Evolutionary conservation across 768 basidiomycete genomes (phyloP).

Genomic region (Phanerochaete sordida): DNA sequence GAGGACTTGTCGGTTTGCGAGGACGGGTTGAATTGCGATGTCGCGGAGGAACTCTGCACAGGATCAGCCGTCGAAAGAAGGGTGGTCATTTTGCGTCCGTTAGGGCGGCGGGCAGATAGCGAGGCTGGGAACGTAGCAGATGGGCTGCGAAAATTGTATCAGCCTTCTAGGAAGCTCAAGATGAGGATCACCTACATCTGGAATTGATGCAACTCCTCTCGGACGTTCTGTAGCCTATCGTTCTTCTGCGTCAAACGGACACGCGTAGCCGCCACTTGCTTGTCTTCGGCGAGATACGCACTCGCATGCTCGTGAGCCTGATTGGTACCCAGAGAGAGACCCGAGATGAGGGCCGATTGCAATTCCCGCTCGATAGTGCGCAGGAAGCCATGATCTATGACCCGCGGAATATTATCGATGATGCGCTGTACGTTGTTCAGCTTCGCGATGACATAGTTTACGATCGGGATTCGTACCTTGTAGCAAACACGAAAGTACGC

Average conservation of each 20-base stretch:
- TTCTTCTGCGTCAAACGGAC: constrained; percentile 6
- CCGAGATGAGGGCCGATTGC: not conserved
- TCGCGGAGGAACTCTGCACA: too few species aligned
- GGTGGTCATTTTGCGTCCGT: too few species aligned
- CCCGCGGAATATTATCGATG: constrained; percentile 15
- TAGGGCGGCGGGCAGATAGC: too few species aligned
- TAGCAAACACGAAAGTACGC: constrained; percentile 15
- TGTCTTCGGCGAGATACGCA: constrained; percentile 9
- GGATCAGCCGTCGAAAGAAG: too few species aligned
- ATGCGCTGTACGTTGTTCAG: constrained; percentile 9
- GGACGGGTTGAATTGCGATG: too few species aligned
- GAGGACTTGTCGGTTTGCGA: too few species aligned
- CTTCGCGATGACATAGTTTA: not conserved
- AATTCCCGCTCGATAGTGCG: constrained; percentile 7
- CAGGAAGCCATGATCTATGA: constrained; percentile 15
- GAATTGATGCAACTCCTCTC: constrained; percentile 4
- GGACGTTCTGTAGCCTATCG: constrained; percentile 6
- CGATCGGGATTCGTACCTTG: constrained; percentile 1
- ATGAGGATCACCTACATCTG: not conserved
- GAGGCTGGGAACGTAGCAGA: not conserved
- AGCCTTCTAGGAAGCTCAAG: not conserved
- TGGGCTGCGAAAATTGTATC: not conserved
- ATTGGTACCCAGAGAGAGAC: constrained; percentile 5
- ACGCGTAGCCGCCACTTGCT: constrained; percentile 1
- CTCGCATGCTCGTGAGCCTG: constrained; percentile 5